Evolutionary conservation across 2,329 filamentous ascomycete genomes (phyloP).

Genomic region (Fusarium sp.): DNA sequence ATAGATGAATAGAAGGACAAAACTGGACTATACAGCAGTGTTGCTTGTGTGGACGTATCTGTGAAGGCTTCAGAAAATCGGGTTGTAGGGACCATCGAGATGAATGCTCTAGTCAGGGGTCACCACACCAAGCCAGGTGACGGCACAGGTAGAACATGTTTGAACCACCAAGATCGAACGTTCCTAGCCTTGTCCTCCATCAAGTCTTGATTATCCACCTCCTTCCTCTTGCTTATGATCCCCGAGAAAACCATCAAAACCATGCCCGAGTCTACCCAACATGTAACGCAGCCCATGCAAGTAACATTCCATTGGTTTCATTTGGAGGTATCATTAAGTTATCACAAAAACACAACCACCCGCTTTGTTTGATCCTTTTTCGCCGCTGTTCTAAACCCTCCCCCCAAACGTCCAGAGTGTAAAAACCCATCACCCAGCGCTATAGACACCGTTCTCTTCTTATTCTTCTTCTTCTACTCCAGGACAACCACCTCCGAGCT

Average conservation of each 20-base stretch:
- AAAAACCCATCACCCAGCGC: constrained; percentile 17
- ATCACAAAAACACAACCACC: constrained; percentile 41
- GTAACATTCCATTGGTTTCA: constrained; percentile 36
- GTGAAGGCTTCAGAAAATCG: background rate
- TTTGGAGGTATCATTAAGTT: constrained; percentile 49
- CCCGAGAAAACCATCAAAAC: background rate
- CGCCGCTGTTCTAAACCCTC: constrained; percentile 29
- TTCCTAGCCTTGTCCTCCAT: background rate
- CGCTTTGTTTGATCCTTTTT: constrained; percentile 37
- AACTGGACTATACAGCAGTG: background rate
- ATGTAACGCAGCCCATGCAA: background rate
- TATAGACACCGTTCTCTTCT: constrained; percentile 1
- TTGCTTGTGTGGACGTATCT: background rate
- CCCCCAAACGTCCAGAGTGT: constrained; percentile 25
- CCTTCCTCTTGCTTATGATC: background rate
- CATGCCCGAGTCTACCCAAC: background rate
- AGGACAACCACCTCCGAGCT: constrained; percentile 35
- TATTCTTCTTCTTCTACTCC: constrained; percentile 28
- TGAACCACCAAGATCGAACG: background rate
- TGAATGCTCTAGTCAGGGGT: background rate
- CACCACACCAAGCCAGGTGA: background rate
- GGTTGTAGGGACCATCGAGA: no score
- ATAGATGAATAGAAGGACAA: constrained; percentile 15
- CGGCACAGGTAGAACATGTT: background rate
- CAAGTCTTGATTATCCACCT: background rate